Evolutionary conservation across 2,329 filamentous ascomycete species (phyloP).

Genomic region (Ambrosiella xylebori): DNA sequence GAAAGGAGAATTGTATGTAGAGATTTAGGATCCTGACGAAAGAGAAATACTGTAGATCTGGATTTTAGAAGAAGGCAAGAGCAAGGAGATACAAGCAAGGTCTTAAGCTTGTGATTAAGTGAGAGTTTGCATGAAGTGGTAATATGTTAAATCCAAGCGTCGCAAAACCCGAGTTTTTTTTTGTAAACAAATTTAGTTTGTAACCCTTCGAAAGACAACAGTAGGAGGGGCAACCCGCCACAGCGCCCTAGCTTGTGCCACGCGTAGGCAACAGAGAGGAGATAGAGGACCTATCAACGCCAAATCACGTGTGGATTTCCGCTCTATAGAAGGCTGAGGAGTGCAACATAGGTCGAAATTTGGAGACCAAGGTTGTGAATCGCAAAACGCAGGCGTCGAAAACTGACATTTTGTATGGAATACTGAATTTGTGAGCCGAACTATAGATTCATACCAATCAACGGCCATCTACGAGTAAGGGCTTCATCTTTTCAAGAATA

Average conservation of each 20-base stretch:
- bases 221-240: slow-evolving; percentile 6
- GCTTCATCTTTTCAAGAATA: too few species aligned
- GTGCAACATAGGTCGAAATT: background rate
- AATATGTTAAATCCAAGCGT: background rate
- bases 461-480: too few species aligned
- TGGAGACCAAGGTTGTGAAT: background rate
- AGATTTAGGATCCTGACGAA: too few species aligned
- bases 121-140: background rate
- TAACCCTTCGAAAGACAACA: background rate
- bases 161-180: too few species aligned
- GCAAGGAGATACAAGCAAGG: background rate
- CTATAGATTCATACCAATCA: too few species aligned
- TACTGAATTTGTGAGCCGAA: too few species aligned
- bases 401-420: too few species aligned
- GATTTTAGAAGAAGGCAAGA: background rate
- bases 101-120: background rate
- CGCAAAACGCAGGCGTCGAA: background rate
- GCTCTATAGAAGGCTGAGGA: background rate
- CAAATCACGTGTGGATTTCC: slow-evolving; percentile 6
- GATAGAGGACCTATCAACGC: background rate
- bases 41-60: background rate
- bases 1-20: too few species aligned
- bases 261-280: background rate
- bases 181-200: background rate
- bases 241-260: slow-evolving; percentile 1